These are phyloP conservation scores for Blastocystis sp. DNA, from an alignment of 352 stramenopile genomes.

Conservation along the genomic window DNA sequence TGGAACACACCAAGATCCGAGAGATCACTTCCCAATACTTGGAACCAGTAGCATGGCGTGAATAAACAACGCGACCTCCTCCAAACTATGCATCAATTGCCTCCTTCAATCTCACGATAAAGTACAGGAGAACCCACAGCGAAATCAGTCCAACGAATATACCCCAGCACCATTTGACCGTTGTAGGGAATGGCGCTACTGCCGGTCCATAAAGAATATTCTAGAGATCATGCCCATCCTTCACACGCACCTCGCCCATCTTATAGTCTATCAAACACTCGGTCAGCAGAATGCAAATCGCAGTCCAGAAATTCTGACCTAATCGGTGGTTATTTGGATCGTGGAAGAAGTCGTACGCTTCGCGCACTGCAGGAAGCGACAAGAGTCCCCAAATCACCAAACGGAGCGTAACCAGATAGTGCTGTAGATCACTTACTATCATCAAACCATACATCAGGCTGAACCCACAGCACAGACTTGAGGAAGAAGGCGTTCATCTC, in stretches of 20 bases:
- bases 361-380: slow-evolving; percentile 25
- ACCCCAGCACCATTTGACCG: slow-evolving; percentile 75
- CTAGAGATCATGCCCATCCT: neutral
- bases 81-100: slow-evolving; percentile 7
- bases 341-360: slow-evolving; percentile 61
- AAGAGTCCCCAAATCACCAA: slow-evolving; percentile 55
- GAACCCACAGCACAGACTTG: slow-evolving; percentile 64
- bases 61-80: neutral
- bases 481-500: slow-evolving; percentile 88
- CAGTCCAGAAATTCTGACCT: slow-evolving; percentile 49
- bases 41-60: neutral
- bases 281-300: slow-evolving; percentile 52
- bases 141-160: slow-evolving; percentile 73
- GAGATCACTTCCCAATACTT: neutral
- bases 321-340: slow-evolving; percentile 16
- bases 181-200: slow-evolving; percentile 75
- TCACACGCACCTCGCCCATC: slow-evolving; percentile 23
- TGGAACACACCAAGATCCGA: neutral
- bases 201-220: slow-evolving; percentile 55
- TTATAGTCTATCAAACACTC: slow-evolving; percentile 61
- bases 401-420: slow-evolving; percentile 5
- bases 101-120: slow-evolving; percentile 64
- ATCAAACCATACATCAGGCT: neutral
- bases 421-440: neutral
- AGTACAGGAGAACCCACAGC: slow-evolving; percentile 77